Evolutionary conservation across 2,329 filamentous ascomycete species (phyloP), one percentile per base, ranked within the genome.

Genomic region (Ambrosiella xylebori): DNA sequence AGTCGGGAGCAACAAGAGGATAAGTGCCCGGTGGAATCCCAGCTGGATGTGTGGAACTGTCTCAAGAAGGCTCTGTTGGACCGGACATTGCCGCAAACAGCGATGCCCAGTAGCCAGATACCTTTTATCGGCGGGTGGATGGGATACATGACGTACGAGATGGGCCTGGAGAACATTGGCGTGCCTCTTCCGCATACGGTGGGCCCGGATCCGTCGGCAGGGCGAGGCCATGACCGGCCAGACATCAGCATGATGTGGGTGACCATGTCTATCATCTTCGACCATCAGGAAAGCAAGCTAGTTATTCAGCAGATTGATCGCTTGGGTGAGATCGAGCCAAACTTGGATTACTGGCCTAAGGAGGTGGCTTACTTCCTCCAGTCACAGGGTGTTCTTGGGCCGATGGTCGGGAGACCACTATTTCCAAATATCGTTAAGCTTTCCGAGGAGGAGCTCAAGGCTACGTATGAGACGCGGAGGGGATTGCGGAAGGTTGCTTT

Each of bases 101-200:
- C 27, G 4, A 27, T 27, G 27, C 27, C 27, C 27, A 27, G 27
- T 27, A 27, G 49, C 11, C n/a, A 54, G 7, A 56, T 44, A 9
- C 60, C 86, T 0, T 95, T 95, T 66, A 81, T 86, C 69, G 89
- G 88, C 56, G 89, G 89, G 0, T 82, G 95, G 60, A 80, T 95
- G 70, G 89, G 89, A 0, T 94, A 85, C 65, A 77, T 88, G 55
- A 88, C 86, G 0, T 95, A 95, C 61, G 89, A 95, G 68, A 80
- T 89, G 66, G 87, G 88, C 0, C 71, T 94, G 1, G 73, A 76
- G 62, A 80, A 76, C 15, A 81, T 82, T 57, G 69, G 72, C 54
- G 71, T 85, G 19, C 17, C 62, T 1, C 57, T 70, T 8, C 62
- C 69, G 1, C 63, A 64, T 5, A 15, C 49, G n/a, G 8, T 19